phyloP scores from a whole-genome alignment of 148 eudicot genomes.

The Vaccinium corymbosum region DNA sequence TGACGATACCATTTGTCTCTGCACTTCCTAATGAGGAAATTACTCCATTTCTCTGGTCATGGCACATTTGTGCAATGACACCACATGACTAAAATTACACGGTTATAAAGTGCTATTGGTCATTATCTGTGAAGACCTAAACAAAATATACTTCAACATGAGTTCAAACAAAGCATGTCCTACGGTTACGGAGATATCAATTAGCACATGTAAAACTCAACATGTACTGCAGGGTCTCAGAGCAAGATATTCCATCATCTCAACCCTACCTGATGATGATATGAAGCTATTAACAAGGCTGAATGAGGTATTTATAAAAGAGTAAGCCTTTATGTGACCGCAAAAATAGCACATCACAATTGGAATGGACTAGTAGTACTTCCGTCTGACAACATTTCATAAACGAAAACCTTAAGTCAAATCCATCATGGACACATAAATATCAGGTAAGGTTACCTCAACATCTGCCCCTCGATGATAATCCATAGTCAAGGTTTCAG shows the following conservation, averaged over 20 bases:
- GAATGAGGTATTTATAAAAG: neutral
- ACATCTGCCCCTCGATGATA: conserved; percentile 80
- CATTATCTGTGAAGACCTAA: neutral
- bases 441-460: conserved; percentile 43
- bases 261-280: neutral
- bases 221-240: neutral
- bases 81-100: neutral
- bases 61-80: neutral
- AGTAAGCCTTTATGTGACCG: neutral
- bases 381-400: neutral
- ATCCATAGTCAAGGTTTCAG: conserved; percentile 86
- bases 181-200: neutral
- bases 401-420: neutral
- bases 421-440: neutral
- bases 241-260: neutral
- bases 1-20: neutral
- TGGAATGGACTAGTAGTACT: neutral
- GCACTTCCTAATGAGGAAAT: neutral
- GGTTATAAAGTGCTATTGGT: neutral
- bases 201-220: neutral
- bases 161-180: conserved; percentile 1
- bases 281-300: neutral
- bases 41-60: no score
- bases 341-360: neutral
- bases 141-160: conserved; percentile 1